phyloP scores from a whole-genome alignment of 2,329 filamentous ascomycete species.

The Aspergillus pseudotamarii region DNA sequence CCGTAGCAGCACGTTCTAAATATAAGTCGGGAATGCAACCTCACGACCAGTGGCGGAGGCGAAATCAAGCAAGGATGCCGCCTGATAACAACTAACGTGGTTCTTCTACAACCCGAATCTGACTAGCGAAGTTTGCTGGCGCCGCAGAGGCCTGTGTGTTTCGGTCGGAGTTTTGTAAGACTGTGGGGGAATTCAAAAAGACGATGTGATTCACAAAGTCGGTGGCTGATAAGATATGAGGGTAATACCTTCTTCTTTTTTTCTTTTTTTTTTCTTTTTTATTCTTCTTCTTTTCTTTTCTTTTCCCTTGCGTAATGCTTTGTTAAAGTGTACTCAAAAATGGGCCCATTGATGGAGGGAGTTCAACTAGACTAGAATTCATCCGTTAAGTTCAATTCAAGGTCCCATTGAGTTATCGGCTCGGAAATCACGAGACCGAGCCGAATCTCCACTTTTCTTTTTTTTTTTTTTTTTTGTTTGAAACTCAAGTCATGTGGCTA shows the following conservation, averaged over 20 bases:
- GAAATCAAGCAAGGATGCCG: conserved; percentile 8
- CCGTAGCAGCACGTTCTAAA: conserved; percentile 14
- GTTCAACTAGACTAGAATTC: not conserved
- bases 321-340: not conserved
- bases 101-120: not conserved
- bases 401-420: not conserved
- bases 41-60: conserved; percentile 10
- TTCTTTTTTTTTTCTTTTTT: not conserved
- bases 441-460: not conserved
- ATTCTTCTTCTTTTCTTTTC: not conserved
- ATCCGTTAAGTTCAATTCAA: not conserved
- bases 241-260: not conserved
- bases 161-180: not conserved
- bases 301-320: not conserved
- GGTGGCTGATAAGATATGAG: conserved; percentile 5
- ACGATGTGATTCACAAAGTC: not conserved
- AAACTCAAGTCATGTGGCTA: not conserved
- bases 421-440: conserved; percentile 1
- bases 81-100: not conserved
- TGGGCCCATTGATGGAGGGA: not conserved
- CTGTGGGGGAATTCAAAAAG: not conserved
- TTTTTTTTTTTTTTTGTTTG: not conserved
- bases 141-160: conserved; percentile 9
- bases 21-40: conserved; percentile 19
- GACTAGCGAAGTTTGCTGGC: conserved; percentile 10